Conservation (phyloP, 2,329 filamentous ascomycete genomes). For the Neofusicoccum umdonicola region DNA sequence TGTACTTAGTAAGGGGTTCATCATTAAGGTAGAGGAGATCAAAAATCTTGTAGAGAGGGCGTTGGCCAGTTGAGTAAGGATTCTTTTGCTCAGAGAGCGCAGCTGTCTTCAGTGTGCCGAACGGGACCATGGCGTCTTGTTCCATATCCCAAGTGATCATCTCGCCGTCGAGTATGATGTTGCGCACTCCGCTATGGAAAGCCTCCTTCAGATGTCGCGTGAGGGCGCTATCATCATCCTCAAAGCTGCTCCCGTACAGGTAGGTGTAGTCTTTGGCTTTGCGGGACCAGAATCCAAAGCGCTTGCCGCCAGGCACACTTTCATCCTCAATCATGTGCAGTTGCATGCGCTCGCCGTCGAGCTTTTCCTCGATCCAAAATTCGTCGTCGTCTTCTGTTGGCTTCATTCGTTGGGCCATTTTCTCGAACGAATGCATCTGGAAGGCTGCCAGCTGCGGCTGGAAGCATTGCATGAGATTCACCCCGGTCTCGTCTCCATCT, state of each 20-base stretch:
- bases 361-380: slow-evolving; percentile 97
- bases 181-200: slow-evolving; percentile 74
- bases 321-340: slow-evolving; percentile 82
- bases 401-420: slow-evolving; percentile 69
- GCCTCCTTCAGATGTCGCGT: slow-evolving; percentile 76
- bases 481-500: slow-evolving; percentile 69
- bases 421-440: slow-evolving; percentile 77
- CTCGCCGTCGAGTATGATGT: slow-evolving; percentile 90
- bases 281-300: slow-evolving; percentile 88
- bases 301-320: slow-evolving; percentile 63
- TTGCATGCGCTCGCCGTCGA: slow-evolving; percentile 96
- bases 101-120: slow-evolving; percentile 90
- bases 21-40: slow-evolving; percentile 90
- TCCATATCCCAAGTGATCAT: slow-evolving; percentile 98
- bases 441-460: slow-evolving; percentile 94
- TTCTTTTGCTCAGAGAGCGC: slow-evolving; percentile 77
- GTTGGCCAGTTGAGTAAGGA: slow-evolving; percentile 61
- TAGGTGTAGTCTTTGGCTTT: slow-evolving; percentile 97
- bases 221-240: slow-evolving; percentile 72
- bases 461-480: slow-evolving; percentile 89
- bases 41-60: slow-evolving; percentile 82
- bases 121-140: slow-evolving; percentile 78
- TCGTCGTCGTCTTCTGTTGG: slow-evolving; percentile 67
- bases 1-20: slow-evolving; percentile 74
- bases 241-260: slow-evolving; percentile 76